Percentiles rank a stretch among this genome's conserved stretches.
These are phyloP conservation scores for Cercospora nicotianae DNA, from an alignment of 2,329 filamentous ascomycete species.

Conservation along the genomic window DNA sequence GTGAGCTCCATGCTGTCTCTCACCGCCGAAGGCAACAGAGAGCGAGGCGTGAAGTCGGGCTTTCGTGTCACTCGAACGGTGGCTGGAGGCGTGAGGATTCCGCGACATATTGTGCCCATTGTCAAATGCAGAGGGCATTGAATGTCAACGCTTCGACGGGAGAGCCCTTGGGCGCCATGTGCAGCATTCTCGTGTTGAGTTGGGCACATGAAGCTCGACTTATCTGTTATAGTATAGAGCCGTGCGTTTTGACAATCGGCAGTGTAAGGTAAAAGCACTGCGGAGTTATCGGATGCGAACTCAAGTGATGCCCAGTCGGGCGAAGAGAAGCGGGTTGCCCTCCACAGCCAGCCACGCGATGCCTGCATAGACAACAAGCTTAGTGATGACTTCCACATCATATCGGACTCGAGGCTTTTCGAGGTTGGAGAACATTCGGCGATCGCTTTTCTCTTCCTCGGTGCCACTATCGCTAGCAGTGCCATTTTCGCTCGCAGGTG, in stretches of 20 bases:
- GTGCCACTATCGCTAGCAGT: slow-evolving; percentile 33
- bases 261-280: not conserved
- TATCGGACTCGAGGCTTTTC: slow-evolving; percentile 88
- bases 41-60: not conserved
- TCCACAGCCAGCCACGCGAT: slow-evolving; percentile 82
- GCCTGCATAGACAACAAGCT: slow-evolving; percentile 92
- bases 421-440: slow-evolving; percentile 78
- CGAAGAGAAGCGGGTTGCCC: slow-evolving; percentile 69
- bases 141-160: not conserved
- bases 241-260: not conserved
- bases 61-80: not conserved
- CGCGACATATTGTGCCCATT: not conserved
- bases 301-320: slow-evolving; percentile 26
- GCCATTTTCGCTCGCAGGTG: slow-evolving; percentile 35
- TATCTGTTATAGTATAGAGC: not conserved
- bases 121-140: not conserved
- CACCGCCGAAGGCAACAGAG: not conserved
- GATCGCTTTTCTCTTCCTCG: slow-evolving; percentile 43
- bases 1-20: not conserved
- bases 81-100: not conserved
- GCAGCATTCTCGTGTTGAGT: not conserved
- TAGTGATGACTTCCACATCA: slow-evolving; percentile 98
- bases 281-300: not conserved
- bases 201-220: not conserved
- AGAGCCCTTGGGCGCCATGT: not conserved